These are phyloP conservation scores for Citrus cavaleriei DNA, from an alignment of 345 rosid species.

Conservation along the genomic window DNA sequence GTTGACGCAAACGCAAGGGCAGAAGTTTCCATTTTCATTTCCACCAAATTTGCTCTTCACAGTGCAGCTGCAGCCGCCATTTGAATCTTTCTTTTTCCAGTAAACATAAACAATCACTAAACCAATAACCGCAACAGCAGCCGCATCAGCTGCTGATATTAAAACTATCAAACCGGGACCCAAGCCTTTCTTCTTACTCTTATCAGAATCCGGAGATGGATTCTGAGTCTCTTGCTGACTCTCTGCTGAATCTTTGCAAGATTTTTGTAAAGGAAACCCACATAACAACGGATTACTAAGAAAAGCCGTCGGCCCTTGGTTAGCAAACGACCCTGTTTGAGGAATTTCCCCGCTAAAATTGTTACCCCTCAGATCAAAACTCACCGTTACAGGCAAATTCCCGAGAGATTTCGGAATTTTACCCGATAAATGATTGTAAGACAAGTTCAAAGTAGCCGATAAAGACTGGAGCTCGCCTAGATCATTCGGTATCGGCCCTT, in stretches of 20 bases:
- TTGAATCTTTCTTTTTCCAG: conserved; percentile 89
- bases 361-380: conserved; percentile 78
- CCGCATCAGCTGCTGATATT: conserved; percentile 79
- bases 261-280: conserved; percentile 89
- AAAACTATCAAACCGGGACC: conserved; percentile 67
- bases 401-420: conserved; percentile 75
- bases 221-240: conserved; percentile 31
- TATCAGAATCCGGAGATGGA: conserved; percentile 28
- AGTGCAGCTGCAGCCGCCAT: conserved; percentile 76
- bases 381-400: conserved; percentile 73
- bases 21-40: conserved; percentile 22
- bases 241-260: conserved; percentile 41
- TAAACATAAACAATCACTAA: conserved; percentile 64
- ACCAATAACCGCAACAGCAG: conserved; percentile 77
- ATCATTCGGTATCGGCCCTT: conserved; percentile 64
- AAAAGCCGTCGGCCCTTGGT: conserved; percentile 97
- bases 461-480: conserved; percentile 74
- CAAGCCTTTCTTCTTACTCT: conserved; percentile 36
- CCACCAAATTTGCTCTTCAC: conserved; percentile 62
- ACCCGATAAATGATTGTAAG: conserved; percentile 73
- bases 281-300: conserved; percentile 74
- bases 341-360: conserved; percentile 88
- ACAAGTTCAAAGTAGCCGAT: conserved; percentile 74
- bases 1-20: conserved; percentile 28
- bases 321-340: conserved; percentile 81